A percentile compares a stretch with the other conserved stretches of the same genome.
These are phyloP conservation scores for Pythium aristosporum DNA, from an alignment of 352 stramenopile genomes.

Conservation along the genomic window DNA sequence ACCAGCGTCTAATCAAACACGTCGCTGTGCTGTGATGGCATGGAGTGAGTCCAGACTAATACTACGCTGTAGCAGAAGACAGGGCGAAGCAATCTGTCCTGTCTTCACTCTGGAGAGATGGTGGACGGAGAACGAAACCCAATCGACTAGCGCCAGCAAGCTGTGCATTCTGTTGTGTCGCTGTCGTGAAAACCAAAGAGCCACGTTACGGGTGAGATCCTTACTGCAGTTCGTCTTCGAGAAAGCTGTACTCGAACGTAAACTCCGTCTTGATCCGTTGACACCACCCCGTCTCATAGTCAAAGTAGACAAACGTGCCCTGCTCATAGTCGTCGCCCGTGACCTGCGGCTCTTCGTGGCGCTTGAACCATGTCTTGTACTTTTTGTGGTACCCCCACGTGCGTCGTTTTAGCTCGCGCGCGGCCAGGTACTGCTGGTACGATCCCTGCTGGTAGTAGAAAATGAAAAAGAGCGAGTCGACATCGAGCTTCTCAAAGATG, in stretches of 20 bases:
- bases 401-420: slow-evolving; percentile 97
- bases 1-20: background rate
- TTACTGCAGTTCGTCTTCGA: slow-evolving; percentile 90
- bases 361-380: slow-evolving; percentile 99
- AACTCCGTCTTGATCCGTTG: slow-evolving; percentile 99
- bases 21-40: background rate
- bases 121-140: too few species aligned
- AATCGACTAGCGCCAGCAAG: background rate
- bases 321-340: slow-evolving; percentile 99
- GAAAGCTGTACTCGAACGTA: slow-evolving; percentile 98
- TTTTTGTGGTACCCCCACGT: slow-evolving; percentile 99
- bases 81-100: too few species aligned
- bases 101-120: too few species aligned
- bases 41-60: too few species aligned
- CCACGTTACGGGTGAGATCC: background rate
- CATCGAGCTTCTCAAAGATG: slow-evolving; percentile 97
- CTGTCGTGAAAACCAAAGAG: background rate
- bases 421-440: slow-evolving; percentile 98
- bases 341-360: slow-evolving; percentile 94
- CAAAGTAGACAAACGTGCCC: slow-evolving; percentile 99
- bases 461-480: slow-evolving; percentile 99
- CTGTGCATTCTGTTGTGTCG: background rate
- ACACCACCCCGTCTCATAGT: slow-evolving; percentile 99
- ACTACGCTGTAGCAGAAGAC: too few species aligned
- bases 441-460: slow-evolving; percentile 99